Percentiles rank a stretch among this genome's conserved stretches.
Conservation (phyloP, 495 filamentous ascomycete genomes). For the Recurvomyces mirabilis region DNA sequence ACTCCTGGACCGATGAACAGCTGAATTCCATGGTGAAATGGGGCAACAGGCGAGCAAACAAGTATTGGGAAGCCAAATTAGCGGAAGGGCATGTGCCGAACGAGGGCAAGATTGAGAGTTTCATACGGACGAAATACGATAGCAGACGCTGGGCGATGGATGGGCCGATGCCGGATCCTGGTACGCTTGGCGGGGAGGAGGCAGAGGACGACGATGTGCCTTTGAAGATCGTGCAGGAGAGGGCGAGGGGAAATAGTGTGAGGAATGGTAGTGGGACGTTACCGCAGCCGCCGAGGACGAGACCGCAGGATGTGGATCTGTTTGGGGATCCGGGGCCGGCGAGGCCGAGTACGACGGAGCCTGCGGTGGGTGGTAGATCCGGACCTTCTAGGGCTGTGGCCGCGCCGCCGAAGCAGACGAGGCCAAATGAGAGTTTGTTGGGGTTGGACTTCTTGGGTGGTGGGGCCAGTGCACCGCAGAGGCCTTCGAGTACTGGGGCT, state of each 20-base stretch:
- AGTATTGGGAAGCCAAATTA: conserved; percentile 95
- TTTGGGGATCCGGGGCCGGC: conserved; percentile 55
- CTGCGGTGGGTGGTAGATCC: conserved; percentile 34
- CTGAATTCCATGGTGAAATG: conserved; percentile 80
- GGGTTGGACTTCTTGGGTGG: conserved; percentile 88
- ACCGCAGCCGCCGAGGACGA: conserved; percentile 1
- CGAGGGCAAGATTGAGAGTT: conserved; percentile 88
- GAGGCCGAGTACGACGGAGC: conserved; percentile 56
- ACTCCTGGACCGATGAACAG: conserved; percentile 98
- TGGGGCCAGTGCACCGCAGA: conserved; percentile 47
- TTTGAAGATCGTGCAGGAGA: conserved; percentile 61
- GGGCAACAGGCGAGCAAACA: conserved; percentile 93
- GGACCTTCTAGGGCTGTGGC: conserved; percentile 54
- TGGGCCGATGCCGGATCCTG: conserved; percentile 80
- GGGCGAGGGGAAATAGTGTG: conserved; percentile 39
- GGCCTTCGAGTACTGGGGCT: conserved; percentile 57
- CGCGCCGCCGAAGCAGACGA: conserved; percentile 53
- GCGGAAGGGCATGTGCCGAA: conserved; percentile 76
- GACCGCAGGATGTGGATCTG: conserved; percentile 40
- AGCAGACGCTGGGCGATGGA: conserved; percentile 98
- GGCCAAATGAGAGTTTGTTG: conserved; percentile 73
- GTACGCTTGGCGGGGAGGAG: conserved; percentile 46
- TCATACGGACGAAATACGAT: conserved; percentile 97
- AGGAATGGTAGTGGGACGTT: conserved; percentile 1
- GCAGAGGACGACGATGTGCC: conserved; percentile 83